Evolutionary conservation across 31 red algal species (phyloP), one percentile per base, ranked within the genome.

Genomic region (Endocladia muricata): DNA sequence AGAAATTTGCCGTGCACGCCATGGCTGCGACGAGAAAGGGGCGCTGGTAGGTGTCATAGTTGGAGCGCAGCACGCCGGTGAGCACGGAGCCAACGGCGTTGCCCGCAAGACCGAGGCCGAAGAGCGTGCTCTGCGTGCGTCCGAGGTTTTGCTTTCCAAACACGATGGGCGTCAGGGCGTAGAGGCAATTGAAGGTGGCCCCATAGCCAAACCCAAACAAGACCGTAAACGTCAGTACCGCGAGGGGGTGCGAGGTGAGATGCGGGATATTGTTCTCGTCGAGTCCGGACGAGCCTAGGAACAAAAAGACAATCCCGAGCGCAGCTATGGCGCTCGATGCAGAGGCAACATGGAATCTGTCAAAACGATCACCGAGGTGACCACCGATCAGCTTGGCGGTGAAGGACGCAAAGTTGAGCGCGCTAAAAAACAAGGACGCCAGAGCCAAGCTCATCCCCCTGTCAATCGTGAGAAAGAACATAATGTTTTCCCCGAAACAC

Each of bases 121-220:
- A 98, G n/a, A 98, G 75, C 5, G 91, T 63, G 52, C 91, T 94
- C 55, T 98, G 96, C 29, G 93, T 88, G 1, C 74, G 63, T 4
- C 96, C 96, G 8, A 94, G 78, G 55, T 81, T 76, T 22, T 73
- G 61, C 23, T 82, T 89, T 41, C 88, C 88, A 59, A 98, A 89
- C 1, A 95, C 77, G 34, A 81, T 78, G 23, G 96, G 96, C 8
- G 77, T 89, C 48, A 98, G 81, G 3, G 91, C 76, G 61, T 98
- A 98, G 39, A 94, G 61, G 37, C 88, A 74, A 57, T 98, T 98
- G 52, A 98, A 98, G 32, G 82, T 88, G 25, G 91, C 83, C 3
- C 96, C 96, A 41, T 98, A 98, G 22, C 91, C 96, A 57, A 88
- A 79, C 35, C 96, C 92, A 85, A 91, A 95, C 9, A 92, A 55